Base-by-base conservation (phyloP, 1,139 yeast species). In the Kurtzmaniella quercitrusa region DNA sequence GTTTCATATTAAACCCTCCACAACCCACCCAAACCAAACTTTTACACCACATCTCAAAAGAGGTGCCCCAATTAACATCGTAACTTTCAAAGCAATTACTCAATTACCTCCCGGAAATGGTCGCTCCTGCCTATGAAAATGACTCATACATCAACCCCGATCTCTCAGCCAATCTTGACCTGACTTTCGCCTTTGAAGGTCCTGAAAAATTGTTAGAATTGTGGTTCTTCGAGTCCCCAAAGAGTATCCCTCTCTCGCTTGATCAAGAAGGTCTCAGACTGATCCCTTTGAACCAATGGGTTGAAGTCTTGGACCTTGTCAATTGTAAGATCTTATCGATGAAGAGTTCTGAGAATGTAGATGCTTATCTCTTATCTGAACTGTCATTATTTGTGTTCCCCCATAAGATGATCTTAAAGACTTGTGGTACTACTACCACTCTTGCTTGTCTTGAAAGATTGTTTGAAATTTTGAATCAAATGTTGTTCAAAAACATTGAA, bases 351-450 rank as follows among this genome's bases (percentile, higher is more conserved):
- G 58, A 67, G 12, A 70, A 68, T 37, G 66, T 90, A 72, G 96
- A 90, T 59, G 91, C 97, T 9, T 93, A 87, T 58, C 74, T 93
- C 47, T 73, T 93, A 50, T 84, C 95, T 45, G 98, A 93, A 65
- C 86, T 95, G 38, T 86, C 96, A 16, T 69, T 93, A 59, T 91
- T 93, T 67, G 95, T 93, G 25, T 91, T 83, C 59, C 82, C 88
- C 25, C 93, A 90, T 65, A 90, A 87, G 63, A 57, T 91, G 52
- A 82, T 91, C 46, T 74, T 93, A 58, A 93, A 93, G 65, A 93
- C 98, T 12, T 93, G 98, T 63, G 98, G 98, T 10, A 91, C 97
- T 12, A 93, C 98, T 1, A 89, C 97, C 1, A 84, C 96, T 1
- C 74, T 93, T 49, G 79, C 82, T 27, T 93, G 97, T 54, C 67